Evolutionary conservation across 352 stramenopile genomes (phyloP).

Genomic region (Saprolegnia diclina): DNA sequence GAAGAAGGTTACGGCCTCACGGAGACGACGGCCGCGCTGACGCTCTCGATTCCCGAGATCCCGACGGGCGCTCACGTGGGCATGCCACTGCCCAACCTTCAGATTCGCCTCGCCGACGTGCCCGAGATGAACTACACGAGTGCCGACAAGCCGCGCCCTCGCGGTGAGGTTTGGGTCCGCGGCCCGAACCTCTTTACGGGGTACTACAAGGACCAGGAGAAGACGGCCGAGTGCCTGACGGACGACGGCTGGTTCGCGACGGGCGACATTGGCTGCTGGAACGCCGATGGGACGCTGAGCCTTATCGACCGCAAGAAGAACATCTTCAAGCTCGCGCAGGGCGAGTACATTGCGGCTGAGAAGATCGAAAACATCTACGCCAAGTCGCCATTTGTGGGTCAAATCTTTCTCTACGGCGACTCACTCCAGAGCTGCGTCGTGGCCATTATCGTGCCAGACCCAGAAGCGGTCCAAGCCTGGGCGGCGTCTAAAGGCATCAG

Average conservation of each 20-base stretch:
- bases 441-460: constrained; percentile 87
- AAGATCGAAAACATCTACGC: constrained; percentile 95
- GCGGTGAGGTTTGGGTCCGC: constrained; percentile 57
- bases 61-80: constrained; percentile 88
- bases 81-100: constrained; percentile 68
- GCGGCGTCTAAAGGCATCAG: constrained; percentile 32
- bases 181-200: constrained; percentile 38
- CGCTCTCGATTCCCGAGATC: constrained; percentile 53
- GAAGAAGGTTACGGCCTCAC: constrained; percentile 95
- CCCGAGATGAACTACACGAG: constrained; percentile 95
- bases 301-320: constrained; percentile 93
- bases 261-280: constrained; percentile 94
- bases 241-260: constrained; percentile 95
- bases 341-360: constrained; percentile 96
- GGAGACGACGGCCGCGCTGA: constrained; percentile 86
- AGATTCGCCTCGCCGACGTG: constrained; percentile 94
- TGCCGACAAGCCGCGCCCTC: constrained; percentile 60
- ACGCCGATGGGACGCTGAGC: constrained; percentile 87
- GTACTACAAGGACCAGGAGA: constrained; percentile 95
- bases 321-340: constrained; percentile 92
- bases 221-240: constrained; percentile 89
- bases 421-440: constrained; percentile 92
- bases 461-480: constrained; percentile 54
- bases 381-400: constrained; percentile 90
- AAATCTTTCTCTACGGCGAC: constrained; percentile 96